Evolutionary conservation across 1,284 basidiomycete species (phyloP), one percentile per base, ranked within the genome.

Genomic region (Wallemia mellicola): DNA sequence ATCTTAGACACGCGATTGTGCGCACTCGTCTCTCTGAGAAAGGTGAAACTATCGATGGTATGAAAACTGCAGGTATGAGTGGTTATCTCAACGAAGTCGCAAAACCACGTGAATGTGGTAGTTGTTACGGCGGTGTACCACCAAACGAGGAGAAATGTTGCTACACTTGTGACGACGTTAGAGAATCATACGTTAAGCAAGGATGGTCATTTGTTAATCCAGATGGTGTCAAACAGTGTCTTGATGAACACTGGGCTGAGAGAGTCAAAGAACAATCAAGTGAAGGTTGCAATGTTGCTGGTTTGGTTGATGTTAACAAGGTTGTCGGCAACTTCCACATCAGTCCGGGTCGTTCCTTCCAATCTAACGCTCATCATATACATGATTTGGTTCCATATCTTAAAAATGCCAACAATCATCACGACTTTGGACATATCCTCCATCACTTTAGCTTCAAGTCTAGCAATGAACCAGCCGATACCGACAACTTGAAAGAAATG

Each of bases 321-420:
- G 92, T 96, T 64, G 78, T 88, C 63, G 87, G 87, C 58, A 89
- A 86, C 71, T 81, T 91, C 66, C 81, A 87, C 67, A 77, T 89
- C 66, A 82, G 82, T 27, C 91, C 83, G 1, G 94, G 92, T 58
- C 79, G 82, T 60, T 88, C 89, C 17, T 99, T 94, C 81, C 89
- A 92, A 70, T 77, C 79, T 59, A 83, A 83, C 68, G 75, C 77
- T 62, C 78, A 83, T 64, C 81, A 85, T 69, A 77, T 89, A 60
- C 83, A 94, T 67, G 91, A 96, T 65, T 77, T 99, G 22, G 92
- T 98, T 1, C 92, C 92, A 0, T 96, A 98, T 71, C 78, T 99
- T 33, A 79, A 80, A 64, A 86, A 87, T 66, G 77, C 79, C 54
- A 82, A 83, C 68, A 48, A 11, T 7, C 80, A 80, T 61, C 91